A percentile compares a stretch with the other conserved stretches of the same genome.
Conservation (phyloP, 257 asterid genomes). For the Gentiana dahurica region DNA sequence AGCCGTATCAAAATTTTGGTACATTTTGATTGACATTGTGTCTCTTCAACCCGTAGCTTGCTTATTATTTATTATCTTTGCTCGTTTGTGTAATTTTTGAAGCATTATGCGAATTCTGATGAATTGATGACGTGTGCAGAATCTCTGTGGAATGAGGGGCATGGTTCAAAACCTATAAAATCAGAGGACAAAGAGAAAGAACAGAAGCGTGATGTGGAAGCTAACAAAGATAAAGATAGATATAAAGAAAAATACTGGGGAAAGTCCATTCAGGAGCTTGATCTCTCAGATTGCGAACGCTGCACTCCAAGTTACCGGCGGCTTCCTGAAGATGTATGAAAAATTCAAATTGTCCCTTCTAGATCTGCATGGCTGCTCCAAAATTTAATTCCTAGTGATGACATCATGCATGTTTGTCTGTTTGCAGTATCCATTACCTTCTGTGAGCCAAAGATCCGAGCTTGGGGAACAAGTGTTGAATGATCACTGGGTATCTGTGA, state of each 20-base stretch:
- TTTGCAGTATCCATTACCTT: conserved; percentile 76
- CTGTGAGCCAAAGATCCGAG: conserved; percentile 88
- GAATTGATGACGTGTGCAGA: conserved; percentile 35
- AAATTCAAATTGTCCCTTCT: conserved; percentile 2
- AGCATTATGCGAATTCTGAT: conserved; percentile 14
- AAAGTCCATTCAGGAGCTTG: conserved; percentile 96
- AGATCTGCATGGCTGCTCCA: background rate
- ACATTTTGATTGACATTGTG: conserved; percentile 6
- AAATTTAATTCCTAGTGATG: background rate
- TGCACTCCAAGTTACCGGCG: conserved; percentile 96
- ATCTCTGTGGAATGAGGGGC: conserved; percentile 72
- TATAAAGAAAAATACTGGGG: conserved; percentile 73
- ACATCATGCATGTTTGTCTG: conserved; percentile 1
- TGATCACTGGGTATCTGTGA: conserved; percentile 96
- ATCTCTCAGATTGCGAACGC: conserved; percentile 65
- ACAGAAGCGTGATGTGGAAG: conserved; percentile 67
- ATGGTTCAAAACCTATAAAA: conserved; percentile 50
- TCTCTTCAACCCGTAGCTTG: conserved; percentile 3
- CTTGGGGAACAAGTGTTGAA: conserved; percentile 86
- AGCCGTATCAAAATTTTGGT: conserved; percentile 7
- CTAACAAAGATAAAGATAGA: conserved; percentile 74
- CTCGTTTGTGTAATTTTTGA: background rate
- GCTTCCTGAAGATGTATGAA: conserved; percentile 92
- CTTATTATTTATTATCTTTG: background rate
- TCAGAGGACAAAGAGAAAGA: conserved; percentile 76